Evolutionary conservation across 257 asterid genomes (phyloP).

Genomic region (Jasminum sambac): DNA sequence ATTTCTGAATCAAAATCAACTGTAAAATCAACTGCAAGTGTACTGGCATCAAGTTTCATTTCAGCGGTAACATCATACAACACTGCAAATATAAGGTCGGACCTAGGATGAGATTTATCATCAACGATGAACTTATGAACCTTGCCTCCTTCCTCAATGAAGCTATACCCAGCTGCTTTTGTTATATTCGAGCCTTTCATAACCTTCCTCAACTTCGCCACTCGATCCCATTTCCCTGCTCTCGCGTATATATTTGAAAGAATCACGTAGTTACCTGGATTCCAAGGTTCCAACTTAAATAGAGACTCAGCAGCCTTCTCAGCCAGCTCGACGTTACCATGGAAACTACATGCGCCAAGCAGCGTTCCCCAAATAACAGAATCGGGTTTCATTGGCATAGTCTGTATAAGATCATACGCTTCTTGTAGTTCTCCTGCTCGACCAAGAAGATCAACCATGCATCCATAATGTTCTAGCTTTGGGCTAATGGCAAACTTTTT

Average conservation of each 20-base stretch:
- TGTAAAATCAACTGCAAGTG: no score
- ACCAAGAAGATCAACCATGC: constrained; percentile 86
- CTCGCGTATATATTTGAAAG: constrained; percentile 78
- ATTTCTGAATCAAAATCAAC: constrained; percentile 30
- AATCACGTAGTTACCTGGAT: constrained; percentile 85
- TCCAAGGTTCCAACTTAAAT: constrained; percentile 65
- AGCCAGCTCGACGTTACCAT: constrained; percentile 61
- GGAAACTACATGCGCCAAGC: constrained; percentile 86
- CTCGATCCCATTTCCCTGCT: constrained; percentile 67
- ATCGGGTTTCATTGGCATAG: constrained; percentile 86
- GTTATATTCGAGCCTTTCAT: constrained; percentile 64
- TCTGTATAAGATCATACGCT: constrained; percentile 53
- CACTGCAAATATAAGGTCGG: constrained; percentile 43
- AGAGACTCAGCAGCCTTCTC: constrained; percentile 72
- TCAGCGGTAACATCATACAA: constrained; percentile 44
- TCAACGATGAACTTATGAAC: constrained; percentile 73
- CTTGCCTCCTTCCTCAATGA: constrained; percentile 73
- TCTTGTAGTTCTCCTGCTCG: constrained; percentile 70
- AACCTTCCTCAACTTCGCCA: constrained; percentile 62
- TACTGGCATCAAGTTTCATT: constrained; percentile 37
- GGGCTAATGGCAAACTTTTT: constrained; percentile 34
- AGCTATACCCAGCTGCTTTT: constrained; percentile 81
- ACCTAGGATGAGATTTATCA: constrained; percentile 65
- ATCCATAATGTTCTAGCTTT: constrained; percentile 75
- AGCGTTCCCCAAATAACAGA: constrained; percentile 84